Percentiles rank a stretch among this genome's conserved stretches.
phyloP scores from a whole-genome alignment of 2,329 filamentous ascomycete genomes.

The Parascedosporium putredinis region DNA sequence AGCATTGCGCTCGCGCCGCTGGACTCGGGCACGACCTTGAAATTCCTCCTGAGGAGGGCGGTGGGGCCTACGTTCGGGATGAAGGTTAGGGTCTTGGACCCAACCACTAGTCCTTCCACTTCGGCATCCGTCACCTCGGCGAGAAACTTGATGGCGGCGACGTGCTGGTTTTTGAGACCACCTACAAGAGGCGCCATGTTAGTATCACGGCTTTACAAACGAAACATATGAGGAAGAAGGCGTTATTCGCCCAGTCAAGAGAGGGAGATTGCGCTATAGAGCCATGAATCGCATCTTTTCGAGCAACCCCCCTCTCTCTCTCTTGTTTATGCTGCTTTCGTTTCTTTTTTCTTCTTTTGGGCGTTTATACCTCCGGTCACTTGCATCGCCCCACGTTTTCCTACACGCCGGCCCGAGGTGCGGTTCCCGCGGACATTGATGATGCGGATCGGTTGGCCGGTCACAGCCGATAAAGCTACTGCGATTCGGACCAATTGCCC shows the following conservation, averaged over 20 bases:
- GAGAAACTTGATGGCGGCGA: slow-evolving; percentile 44
- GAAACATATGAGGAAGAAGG: too few species aligned
- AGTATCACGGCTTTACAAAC: too few species aligned
- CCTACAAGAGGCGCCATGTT: too few species aligned
- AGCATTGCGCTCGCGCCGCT: slow-evolving; percentile 44
- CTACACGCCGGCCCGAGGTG: slow-evolving; percentile 12
- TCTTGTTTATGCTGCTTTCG: too few species aligned
- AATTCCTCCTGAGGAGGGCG: slow-evolving; percentile 28
- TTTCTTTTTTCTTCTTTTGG: neutral
- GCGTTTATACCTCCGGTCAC: slow-evolving; percentile 7
- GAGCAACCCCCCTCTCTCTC: too few species aligned
- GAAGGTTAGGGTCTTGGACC: slow-evolving; percentile 40
- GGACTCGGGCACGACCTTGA: slow-evolving; percentile 39
- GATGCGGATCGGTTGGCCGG: slow-evolving; percentile 41
- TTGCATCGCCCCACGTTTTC: slow-evolving; percentile 19
- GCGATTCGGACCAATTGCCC: slow-evolving; percentile 51
- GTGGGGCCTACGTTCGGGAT: slow-evolving; percentile 28
- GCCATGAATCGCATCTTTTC: too few species aligned
- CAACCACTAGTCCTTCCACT: slow-evolving; percentile 38
- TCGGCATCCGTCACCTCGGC: slow-evolving; percentile 40
- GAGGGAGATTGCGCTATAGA: too few species aligned
- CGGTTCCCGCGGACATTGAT: slow-evolving; percentile 46
- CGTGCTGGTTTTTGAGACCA: slow-evolving; percentile 51
- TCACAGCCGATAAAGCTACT: slow-evolving; percentile 44
- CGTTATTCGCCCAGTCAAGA: too few species aligned